Conservation (phyloP, 2,329 filamentous ascomycete genomes). For the Neoascochyta sp. region DNA sequence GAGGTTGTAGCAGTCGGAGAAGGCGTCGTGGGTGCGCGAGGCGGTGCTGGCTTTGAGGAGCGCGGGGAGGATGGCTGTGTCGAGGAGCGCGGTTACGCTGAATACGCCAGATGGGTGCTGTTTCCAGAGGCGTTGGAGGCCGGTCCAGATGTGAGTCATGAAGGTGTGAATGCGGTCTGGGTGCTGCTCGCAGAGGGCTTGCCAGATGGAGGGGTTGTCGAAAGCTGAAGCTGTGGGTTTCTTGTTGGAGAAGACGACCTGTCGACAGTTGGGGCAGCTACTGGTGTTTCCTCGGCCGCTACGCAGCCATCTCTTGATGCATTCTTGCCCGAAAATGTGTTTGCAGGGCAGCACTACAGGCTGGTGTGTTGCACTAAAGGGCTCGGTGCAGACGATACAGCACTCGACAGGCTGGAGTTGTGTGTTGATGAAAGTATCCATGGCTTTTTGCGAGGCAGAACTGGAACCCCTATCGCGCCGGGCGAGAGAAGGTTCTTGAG, state of each 20-base stretch:
- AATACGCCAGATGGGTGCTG: conserved; percentile 14
- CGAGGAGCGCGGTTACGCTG: conserved; percentile 16
- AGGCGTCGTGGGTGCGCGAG: conserved; percentile 4
- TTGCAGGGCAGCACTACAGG: conserved; percentile 31
- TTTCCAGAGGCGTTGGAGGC: conserved; percentile 19
- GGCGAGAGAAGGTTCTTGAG: neutral
- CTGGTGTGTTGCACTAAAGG: conserved; percentile 20
- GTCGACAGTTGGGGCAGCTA: conserved; percentile 29
- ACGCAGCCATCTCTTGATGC: conserved; percentile 28
- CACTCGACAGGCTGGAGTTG: conserved; percentile 23
- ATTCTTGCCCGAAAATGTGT: conserved; percentile 32
- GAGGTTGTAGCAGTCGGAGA: conserved; percentile 25
- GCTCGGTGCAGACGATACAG: conserved; percentile 28
- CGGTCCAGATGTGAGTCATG: conserved; percentile 19
- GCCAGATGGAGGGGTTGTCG: conserved; percentile 23
- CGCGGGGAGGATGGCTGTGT: conserved; percentile 20
- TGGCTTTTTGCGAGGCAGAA: conserved; percentile 2
- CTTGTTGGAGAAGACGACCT: conserved; percentile 14
- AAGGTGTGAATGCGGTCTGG: conserved; percentile 16
- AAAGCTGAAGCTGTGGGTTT: conserved; percentile 9
- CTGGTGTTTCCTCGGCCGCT: conserved; percentile 20
- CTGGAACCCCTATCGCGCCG: neutral
- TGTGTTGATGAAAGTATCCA: conserved; percentile 26
- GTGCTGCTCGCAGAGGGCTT: conserved; percentile 21
- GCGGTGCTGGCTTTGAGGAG: conserved; percentile 9